These are phyloP conservation scores for Verticillium albo-atrum DNA, from an alignment of 2,329 filamentous ascomycete genomes.

Conservation along the genomic window DNA sequence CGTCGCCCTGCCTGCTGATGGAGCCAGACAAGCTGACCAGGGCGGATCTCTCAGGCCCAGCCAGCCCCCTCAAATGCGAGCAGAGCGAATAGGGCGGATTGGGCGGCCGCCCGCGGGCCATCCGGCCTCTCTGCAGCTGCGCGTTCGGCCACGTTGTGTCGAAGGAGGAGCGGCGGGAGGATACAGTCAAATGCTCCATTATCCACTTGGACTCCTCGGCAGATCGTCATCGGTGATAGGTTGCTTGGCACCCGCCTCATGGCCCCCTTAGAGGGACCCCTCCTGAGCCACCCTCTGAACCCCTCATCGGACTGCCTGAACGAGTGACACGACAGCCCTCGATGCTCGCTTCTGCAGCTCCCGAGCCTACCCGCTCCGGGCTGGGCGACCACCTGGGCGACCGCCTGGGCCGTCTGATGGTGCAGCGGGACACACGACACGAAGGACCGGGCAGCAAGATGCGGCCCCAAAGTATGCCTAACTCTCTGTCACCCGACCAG, in stretches of 20 bases:
- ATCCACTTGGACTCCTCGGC: not conserved
- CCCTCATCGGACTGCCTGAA: not conserved
- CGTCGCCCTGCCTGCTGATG: not conserved
- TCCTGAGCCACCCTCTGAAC: not conserved
- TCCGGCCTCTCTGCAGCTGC: not conserved
- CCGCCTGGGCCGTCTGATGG: too few relatives aligned
- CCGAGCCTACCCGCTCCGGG: not conserved
- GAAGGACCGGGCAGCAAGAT: not conserved
- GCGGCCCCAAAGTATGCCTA: not conserved
- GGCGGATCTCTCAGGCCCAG: not conserved
- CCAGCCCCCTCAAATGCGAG: not conserved
- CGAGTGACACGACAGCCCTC: not conserved
- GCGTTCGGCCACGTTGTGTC: not conserved
- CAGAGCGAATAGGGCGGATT: not conserved
- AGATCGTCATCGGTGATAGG: not conserved
- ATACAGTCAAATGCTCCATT: not conserved
- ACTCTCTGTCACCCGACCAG: not conserved
- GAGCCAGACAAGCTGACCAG: too few relatives aligned
- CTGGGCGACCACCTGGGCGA: not conserved
- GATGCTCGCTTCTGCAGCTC: not conserved
- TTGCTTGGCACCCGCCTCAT: not conserved
- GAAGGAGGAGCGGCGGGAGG: not conserved
- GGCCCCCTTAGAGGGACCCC: not conserved
- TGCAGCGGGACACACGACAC: not conserved
- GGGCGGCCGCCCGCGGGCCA: not conserved